phyloP scores from a whole-genome alignment of 352 stramenopile genomes.

The Phytophthora quininea region DNA sequence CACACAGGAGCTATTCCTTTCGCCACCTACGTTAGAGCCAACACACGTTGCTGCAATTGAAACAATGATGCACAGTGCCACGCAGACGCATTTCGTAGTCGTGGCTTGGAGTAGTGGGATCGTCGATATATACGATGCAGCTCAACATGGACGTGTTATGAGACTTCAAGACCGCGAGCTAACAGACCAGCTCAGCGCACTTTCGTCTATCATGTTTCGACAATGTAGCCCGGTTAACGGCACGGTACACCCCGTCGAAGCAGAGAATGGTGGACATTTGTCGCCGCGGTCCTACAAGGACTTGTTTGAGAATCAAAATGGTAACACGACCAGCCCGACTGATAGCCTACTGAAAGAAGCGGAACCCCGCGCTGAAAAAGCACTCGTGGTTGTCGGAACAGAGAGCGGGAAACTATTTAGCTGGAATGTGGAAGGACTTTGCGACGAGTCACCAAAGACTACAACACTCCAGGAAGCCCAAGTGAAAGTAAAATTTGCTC shows the following conservation, averaged over 20 bases:
- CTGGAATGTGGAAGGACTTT: constrained; percentile 31
- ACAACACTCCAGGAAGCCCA: constrained; percentile 35
- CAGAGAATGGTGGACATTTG: constrained; percentile 4
- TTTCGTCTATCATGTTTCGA: constrained; percentile 29
- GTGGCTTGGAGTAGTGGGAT: constrained; percentile 60
- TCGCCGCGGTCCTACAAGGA: constrained; percentile 15
- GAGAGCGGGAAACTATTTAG: constrained; percentile 48
- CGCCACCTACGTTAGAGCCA: not conserved
- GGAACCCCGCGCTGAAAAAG: not conserved
- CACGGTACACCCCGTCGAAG: not conserved
- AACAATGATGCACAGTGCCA: constrained; percentile 18
- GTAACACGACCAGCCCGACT: not conserved
- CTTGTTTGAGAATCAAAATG: not conserved
- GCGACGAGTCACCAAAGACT: not conserved
- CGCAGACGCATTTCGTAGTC: constrained; percentile 31
- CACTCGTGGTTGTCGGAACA: constrained; percentile 43
- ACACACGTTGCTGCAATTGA: constrained; percentile 25
- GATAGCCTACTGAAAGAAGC: not conserved
- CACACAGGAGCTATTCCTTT: constrained; percentile 20
- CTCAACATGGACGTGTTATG: constrained; percentile 25
- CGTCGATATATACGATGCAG: constrained; percentile 46
- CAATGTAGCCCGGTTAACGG: not conserved
- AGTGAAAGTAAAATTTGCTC: constrained; percentile 26
- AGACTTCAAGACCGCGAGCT: constrained; percentile 56
- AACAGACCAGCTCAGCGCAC: constrained; percentile 44